These are phyloP conservation scores for Hypsizygus ulmarius DNA, from an alignment of 1,284 basidiomycete species.

Conservation along the genomic window DNA sequence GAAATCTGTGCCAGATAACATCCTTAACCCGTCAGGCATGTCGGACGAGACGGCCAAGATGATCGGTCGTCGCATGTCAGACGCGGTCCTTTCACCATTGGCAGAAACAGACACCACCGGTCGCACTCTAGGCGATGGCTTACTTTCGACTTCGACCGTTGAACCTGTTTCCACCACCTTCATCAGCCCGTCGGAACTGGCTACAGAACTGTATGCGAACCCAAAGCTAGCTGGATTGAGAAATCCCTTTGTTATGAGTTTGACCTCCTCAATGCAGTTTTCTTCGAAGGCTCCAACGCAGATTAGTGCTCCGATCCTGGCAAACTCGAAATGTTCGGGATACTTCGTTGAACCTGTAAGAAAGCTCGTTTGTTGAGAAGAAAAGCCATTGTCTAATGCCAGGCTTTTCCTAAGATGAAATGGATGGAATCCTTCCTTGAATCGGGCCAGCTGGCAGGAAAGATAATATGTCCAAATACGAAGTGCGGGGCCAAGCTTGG, in stretches of 20 bases:
- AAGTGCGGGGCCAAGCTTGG: conserved; percentile 91
- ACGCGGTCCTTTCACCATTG: conserved; percentile 25
- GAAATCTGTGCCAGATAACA: conserved; percentile 2
- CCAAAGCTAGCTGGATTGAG: conserved; percentile 55
- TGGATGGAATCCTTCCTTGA: conserved; percentile 91
- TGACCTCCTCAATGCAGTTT: conserved; percentile 30
- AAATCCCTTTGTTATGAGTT: conserved; percentile 17
- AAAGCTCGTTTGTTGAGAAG: conserved; percentile 16
- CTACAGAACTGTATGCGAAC: conserved; percentile 48
- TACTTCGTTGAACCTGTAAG: conserved; percentile 95
- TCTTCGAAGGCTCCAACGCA: conserved; percentile 13
- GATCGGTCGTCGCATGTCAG: conserved; percentile 36
- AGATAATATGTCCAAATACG: conserved; percentile 88
- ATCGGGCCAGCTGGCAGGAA: conserved; percentile 76
- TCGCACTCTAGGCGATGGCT: conserved; percentile 8
- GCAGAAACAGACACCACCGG: not conserved
- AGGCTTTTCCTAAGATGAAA: conserved; percentile 58
- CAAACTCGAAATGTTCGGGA: conserved; percentile 82
- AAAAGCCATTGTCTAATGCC: not conserved
- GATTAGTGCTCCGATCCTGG: conserved; percentile 63
- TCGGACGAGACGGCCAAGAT: conserved; percentile 31
- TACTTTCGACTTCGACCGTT: conserved; percentile 16
- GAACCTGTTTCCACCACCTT: conserved; percentile 24
- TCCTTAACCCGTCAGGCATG: conserved; percentile 12
- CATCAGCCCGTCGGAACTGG: conserved; percentile 43